A percentile compares a stretch with the other conserved stretches of the same genome.
Conservation (phyloP, 2,329 filamentous ascomycete genomes). For the Fusarium solani-melongenae region DNA sequence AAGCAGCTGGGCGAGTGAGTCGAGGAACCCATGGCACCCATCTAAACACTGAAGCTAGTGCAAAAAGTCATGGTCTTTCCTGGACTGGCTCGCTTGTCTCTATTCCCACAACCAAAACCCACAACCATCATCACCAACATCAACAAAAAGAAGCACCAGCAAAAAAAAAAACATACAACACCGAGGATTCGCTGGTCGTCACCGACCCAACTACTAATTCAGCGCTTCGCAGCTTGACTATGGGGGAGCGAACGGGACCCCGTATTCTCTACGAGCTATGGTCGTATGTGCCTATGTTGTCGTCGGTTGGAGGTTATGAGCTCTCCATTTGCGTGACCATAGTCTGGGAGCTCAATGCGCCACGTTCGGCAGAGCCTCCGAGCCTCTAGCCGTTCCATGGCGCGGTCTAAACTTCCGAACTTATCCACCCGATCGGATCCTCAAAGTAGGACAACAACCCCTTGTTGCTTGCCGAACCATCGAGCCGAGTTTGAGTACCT, state of each 20-base stretch:
- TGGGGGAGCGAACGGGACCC: slow-evolving; percentile 34
- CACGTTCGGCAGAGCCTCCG: background rate
- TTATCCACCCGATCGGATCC: background rate
- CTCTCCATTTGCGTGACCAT: background rate
- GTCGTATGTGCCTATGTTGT: slow-evolving; percentile 23
- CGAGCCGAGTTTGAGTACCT: background rate
- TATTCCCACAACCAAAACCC: background rate
- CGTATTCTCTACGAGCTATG: slow-evolving; percentile 28
- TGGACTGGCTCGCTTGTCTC: background rate
- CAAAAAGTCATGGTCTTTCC: background rate
- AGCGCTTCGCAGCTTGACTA: slow-evolving; percentile 28
- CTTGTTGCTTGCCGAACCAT: background rate
- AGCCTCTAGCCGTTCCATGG: background rate
- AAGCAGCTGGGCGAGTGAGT: background rate
- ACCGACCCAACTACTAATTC: slow-evolving; percentile 32
- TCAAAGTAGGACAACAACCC: background rate
- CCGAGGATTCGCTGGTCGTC: slow-evolving; percentile 32
- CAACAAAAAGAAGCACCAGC: background rate
- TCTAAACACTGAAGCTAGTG: background rate
- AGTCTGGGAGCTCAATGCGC: background rate
- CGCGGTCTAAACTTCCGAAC: slow-evolving; percentile 7
- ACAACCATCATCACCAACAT: background rate
- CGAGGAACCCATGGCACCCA: background rate
- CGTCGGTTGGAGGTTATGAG: background rate
- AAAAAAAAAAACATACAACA: slow-evolving; percentile 29